Conservation (phyloP, 2,329 filamentous ascomycete species). For the Domatiomyces catenatus region DNA sequence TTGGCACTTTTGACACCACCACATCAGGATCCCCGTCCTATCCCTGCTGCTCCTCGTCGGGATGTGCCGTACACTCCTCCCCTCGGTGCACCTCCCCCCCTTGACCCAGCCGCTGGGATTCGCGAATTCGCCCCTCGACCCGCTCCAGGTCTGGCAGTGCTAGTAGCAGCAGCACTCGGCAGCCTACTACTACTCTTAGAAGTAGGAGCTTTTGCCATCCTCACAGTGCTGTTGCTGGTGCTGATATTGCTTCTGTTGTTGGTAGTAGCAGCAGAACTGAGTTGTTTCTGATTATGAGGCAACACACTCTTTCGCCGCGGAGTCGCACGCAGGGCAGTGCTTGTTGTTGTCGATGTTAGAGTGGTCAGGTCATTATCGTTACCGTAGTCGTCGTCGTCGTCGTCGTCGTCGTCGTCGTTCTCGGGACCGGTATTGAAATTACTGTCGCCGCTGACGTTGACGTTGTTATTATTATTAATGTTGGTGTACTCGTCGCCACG, state of each 20-base stretch:
- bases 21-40: background rate
- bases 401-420: background rate
- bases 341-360: conserved; percentile 8
- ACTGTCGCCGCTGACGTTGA: conserved; percentile 1
- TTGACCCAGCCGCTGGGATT: background rate
- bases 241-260: background rate
- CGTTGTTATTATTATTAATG: background rate
- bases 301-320: conserved; percentile 14
- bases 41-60: background rate
- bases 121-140: background rate
- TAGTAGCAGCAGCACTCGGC: background rate
- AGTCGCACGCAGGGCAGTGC: conserved; percentile 15
- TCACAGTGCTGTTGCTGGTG: background rate
- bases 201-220: conserved; percentile 4
- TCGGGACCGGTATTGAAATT: background rate
- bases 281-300: background rate
- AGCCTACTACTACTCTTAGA: conserved; percentile 1
- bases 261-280: background rate
- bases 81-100: background rate
- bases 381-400: too few species aligned
- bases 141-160: background rate
- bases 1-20: too few species aligned
- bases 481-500: background rate
- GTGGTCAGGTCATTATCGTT: conserved; percentile 10
- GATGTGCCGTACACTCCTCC: too few species aligned